These are phyloP conservation scores for Diaporthe humulicola DNA, from an alignment of 2,329 filamentous ascomycete genomes.

Conservation along the genomic window DNA sequence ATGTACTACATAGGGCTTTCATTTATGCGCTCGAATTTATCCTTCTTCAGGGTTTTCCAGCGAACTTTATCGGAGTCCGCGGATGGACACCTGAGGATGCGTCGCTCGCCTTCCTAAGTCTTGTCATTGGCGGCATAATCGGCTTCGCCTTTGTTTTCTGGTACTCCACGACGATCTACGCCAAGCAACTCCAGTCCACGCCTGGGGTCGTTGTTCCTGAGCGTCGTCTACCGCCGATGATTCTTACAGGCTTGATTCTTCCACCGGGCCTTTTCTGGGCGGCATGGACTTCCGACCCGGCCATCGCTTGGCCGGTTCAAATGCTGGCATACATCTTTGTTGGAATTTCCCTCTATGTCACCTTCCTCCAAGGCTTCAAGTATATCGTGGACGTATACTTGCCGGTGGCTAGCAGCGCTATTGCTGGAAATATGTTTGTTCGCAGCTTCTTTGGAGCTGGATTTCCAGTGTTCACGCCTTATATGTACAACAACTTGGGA, in stretches of 20 bases:
- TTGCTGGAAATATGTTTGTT: not conserved
- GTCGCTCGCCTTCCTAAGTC: not conserved
- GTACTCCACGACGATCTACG: not conserved
- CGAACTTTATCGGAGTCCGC: not conserved
- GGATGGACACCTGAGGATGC: slow-evolving; percentile 6
- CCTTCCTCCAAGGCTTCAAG: not conserved
- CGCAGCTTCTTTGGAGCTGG: slow-evolving; percentile 12
- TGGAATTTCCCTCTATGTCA: slow-evolving; percentile 3
- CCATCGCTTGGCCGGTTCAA: not conserved
- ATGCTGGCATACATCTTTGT: not conserved
- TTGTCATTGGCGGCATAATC: not conserved
- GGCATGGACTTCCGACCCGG: slow-evolving; percentile 2
- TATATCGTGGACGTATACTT: slow-evolving; percentile 11
- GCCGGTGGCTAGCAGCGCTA: not conserved
- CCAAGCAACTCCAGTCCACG: slow-evolving; percentile 1
- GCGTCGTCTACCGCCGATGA: slow-evolving; percentile 11
- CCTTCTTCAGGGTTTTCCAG: not conserved
- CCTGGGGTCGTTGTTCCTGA: not conserved
- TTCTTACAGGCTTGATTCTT: not conserved
- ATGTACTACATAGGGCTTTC: not conserved
- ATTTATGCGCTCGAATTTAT: slow-evolving; percentile 5
- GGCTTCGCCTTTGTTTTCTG: slow-evolving; percentile 4
- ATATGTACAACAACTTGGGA: not conserved
- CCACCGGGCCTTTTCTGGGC: not conserved
- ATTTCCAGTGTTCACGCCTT: not conserved